phyloP scores from a whole-genome alignment of 2,329 filamentous ascomycete species.

The Monilinia laxa region DNA sequence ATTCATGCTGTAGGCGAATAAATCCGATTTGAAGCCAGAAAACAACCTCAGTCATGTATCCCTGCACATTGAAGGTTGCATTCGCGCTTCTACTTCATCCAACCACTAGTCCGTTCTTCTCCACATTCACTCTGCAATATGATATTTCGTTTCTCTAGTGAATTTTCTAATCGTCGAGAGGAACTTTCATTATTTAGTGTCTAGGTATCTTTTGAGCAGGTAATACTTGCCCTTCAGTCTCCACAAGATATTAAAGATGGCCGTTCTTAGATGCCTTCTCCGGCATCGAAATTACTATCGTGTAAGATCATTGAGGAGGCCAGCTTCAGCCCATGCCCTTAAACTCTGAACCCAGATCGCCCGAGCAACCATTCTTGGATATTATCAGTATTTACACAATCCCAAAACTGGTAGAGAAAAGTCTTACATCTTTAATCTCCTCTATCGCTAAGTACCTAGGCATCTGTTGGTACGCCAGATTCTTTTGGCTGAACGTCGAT shows the following conservation, averaged over 20 bases:
- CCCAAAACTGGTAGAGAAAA: neutral
- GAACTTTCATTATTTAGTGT: neutral
- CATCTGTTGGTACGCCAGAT: conserved; percentile 94
- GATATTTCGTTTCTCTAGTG: neutral
- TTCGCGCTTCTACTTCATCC: neutral
- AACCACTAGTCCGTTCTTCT: neutral
- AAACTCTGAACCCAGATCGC: too few species aligned
- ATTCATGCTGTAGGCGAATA: neutral
- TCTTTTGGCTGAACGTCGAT: conserved; percentile 98
- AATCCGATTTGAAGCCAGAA: neutral
- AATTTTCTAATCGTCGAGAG: neutral
- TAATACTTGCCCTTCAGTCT: neutral
- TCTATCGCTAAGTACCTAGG: conserved; percentile 99
- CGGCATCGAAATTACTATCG: neutral
- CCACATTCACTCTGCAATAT: neutral
- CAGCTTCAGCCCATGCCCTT: too few species aligned
- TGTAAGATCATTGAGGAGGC: too few species aligned
- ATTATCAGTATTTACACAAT: conserved; percentile 25
- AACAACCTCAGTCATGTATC: neutral
- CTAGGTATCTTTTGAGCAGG: neutral
- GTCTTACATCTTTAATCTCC: conserved; percentile 94
- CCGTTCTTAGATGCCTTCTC: neutral
- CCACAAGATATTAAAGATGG: neutral
- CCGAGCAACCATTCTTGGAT: conserved; percentile 82
- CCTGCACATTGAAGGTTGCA: neutral